Percentiles rank a stretch among this genome's conserved stretches.
Evolutionary conservation across 2,329 filamentous ascomycete genomes (phyloP).

Genomic region (Cercospora canescens): DNA sequence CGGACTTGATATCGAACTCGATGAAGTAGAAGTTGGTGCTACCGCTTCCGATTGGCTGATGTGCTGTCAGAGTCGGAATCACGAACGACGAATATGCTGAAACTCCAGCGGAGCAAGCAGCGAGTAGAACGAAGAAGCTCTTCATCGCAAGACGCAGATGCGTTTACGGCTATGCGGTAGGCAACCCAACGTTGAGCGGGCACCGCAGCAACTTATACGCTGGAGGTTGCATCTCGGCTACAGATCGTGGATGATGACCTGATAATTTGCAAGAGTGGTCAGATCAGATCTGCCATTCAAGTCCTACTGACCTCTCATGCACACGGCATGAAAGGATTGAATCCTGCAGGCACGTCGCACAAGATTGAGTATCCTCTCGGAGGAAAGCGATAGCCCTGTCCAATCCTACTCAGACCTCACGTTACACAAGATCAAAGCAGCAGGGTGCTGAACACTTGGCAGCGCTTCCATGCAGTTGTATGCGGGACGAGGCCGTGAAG

Average conservation of each 20-base stretch:
- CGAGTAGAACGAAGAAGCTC: not conserved
- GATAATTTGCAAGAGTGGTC: not conserved
- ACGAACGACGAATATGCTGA: constrained; percentile 10
- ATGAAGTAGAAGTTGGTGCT: constrained; percentile 31
- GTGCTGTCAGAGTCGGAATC: constrained; percentile 21
- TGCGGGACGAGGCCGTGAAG: not conserved
- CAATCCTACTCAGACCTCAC: not conserved
- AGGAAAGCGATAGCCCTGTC: not conserved
- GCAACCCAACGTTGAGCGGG: not conserved
- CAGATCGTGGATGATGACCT: not conserved
- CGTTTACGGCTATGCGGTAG: not conserved
- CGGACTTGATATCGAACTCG: constrained; percentile 26
- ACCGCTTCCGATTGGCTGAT: constrained; percentile 32
- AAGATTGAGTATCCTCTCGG: not conserved
- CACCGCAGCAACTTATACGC: not conserved
- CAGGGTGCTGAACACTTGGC: not conserved
- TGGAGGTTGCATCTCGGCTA: not conserved
- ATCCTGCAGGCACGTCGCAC: not conserved
- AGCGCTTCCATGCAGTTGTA: not conserved
- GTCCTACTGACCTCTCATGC: not conserved
- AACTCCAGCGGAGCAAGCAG: not conserved
- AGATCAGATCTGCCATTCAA: not conserved
- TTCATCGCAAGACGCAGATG: not conserved
- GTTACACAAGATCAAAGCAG: not conserved
- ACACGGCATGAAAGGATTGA: not conserved